Percentiles rank a stretch among this genome's conserved stretches.
Conservation (phyloP, 345 rosid species). For the Gossypium longicalyx region DNA sequence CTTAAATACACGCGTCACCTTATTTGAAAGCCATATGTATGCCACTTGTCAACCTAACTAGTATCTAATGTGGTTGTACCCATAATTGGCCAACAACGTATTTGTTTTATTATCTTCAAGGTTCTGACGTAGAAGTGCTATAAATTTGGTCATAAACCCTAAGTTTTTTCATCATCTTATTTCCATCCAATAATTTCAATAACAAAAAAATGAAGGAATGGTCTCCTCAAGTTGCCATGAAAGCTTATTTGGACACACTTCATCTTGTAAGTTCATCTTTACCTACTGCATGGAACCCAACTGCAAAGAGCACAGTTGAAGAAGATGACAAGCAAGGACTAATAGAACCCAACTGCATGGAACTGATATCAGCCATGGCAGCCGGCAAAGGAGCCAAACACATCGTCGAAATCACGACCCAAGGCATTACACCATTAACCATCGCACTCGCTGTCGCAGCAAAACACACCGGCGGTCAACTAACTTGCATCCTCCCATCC, state of each 20-base stretch:
- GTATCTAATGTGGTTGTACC: not conserved
- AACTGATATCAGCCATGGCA: conserved; percentile 17
- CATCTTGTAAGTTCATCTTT: not conserved
- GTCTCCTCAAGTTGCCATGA: conserved; percentile 19
- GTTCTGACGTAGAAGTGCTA: not conserved
- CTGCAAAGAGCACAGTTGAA: not conserved
- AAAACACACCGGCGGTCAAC: conserved; percentile 15
- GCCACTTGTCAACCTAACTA: not conserved
- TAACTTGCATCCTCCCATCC: not conserved
- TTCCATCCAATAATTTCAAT: not conserved
- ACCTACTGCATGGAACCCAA: not conserved
- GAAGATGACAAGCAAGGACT: not conserved
- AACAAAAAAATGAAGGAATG: conserved; percentile 1
- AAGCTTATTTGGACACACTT: conserved; percentile 18
- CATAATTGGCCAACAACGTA: not conserved
- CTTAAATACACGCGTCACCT: conserved; percentile 2
- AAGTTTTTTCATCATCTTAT: not conserved
- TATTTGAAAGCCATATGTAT: not conserved
- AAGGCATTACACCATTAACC: conserved; percentile 14
- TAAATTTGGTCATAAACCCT: not conserved
- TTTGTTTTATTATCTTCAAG: not conserved
- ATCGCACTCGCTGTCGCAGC: conserved; percentile 11
- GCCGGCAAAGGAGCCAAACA: conserved; percentile 8
- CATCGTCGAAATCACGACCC: conserved; percentile 6
- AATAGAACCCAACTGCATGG: conserved; percentile 7